phyloP scores from a whole-genome alignment of 1,284 basidiomycete genomes.

The Ustilago tritici region DNA sequence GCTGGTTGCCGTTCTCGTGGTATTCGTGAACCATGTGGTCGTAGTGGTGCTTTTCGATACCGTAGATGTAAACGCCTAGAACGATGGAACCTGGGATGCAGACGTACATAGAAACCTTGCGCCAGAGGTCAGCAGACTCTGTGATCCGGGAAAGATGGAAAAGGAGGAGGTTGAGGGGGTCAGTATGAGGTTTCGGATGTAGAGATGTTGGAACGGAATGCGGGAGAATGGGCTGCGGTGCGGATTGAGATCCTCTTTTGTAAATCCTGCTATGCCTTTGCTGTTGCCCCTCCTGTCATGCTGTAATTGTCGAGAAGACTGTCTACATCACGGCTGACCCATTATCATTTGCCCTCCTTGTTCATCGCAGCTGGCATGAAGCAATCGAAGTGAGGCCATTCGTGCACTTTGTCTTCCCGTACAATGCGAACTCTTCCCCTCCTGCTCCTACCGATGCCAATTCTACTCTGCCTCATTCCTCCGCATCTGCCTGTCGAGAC shows the following conservation, averaged over 20 bases:
- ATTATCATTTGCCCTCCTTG: neutral
- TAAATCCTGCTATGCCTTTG: neutral
- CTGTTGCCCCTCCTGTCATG: neutral
- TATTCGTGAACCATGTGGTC: conserved; percentile 62
- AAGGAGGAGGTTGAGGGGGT: neutral
- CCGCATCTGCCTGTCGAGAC: neutral
- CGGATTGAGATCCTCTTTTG: neutral
- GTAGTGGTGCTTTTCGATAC: conserved; percentile 63
- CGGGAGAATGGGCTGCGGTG: neutral
- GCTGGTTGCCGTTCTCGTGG: conserved; percentile 61
- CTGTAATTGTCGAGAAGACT: neutral
- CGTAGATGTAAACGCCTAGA: conserved; percentile 65
- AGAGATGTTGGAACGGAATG: neutral
- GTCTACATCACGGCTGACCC: too few relatives aligned
- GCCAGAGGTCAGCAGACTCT: conserved; percentile 66
- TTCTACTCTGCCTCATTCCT: neutral
- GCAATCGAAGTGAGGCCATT: neutral
- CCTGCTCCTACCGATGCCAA: too few relatives aligned
- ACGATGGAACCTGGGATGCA: conserved; percentile 63
- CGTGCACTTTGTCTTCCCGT: too few relatives aligned
- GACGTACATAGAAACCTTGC: conserved; percentile 61
- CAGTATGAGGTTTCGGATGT: conserved; percentile 5
- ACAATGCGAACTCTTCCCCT: too few relatives aligned
- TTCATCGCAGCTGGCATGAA: neutral
- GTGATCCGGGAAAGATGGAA: neutral